These are phyloP conservation scores for Botryotinia narcissicola DNA, from an alignment of 2,329 filamentous ascomycete genomes.

Conservation along the genomic window DNA sequence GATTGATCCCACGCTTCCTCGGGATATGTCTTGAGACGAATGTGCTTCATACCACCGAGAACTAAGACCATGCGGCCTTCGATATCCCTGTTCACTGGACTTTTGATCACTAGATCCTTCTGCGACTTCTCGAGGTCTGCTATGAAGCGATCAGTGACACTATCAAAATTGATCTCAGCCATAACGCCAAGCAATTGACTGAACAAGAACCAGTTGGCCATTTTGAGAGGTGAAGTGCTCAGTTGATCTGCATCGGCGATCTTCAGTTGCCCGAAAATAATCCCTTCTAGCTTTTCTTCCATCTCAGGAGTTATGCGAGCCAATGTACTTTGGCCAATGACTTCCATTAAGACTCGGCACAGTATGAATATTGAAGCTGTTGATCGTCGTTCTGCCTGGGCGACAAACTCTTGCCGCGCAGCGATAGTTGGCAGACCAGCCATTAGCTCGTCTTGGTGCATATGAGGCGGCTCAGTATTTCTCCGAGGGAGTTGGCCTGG, in stretches of 20 bases:
- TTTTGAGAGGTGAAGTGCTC: constrained; percentile 72
- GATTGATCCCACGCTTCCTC: constrained; percentile 78
- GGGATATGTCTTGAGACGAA: constrained; percentile 72
- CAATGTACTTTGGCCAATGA: constrained; percentile 85
- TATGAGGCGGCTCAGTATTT: constrained; percentile 65
- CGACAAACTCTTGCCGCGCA: constrained; percentile 65
- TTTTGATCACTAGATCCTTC: constrained; percentile 71
- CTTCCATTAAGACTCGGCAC: constrained; percentile 88
- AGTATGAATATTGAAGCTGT: constrained; percentile 95
- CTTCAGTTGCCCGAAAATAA: constrained; percentile 95
- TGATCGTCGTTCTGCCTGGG: constrained; percentile 81
- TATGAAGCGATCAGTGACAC: constrained; percentile 79
- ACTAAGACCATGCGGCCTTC: constrained; percentile 86
- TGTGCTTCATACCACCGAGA: constrained; percentile 85
- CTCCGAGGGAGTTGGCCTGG: constrained; percentile 54
- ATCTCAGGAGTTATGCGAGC: constrained; percentile 83
- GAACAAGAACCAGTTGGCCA: constrained; percentile 95
- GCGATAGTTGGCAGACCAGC: constrained; percentile 39
- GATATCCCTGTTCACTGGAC: constrained; percentile 61
- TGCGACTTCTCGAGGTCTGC: constrained; percentile 76
- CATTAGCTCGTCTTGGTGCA: constrained; percentile 26
- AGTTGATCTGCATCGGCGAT: constrained; percentile 81
- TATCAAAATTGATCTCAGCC: constrained; percentile 87
- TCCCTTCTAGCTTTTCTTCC: constrained; percentile 89
- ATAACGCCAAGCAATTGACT: constrained; percentile 91